Evolutionary conservation across 2,329 filamentous ascomycete species (phyloP).

Genomic region (Elsinoe arachidis): DNA sequence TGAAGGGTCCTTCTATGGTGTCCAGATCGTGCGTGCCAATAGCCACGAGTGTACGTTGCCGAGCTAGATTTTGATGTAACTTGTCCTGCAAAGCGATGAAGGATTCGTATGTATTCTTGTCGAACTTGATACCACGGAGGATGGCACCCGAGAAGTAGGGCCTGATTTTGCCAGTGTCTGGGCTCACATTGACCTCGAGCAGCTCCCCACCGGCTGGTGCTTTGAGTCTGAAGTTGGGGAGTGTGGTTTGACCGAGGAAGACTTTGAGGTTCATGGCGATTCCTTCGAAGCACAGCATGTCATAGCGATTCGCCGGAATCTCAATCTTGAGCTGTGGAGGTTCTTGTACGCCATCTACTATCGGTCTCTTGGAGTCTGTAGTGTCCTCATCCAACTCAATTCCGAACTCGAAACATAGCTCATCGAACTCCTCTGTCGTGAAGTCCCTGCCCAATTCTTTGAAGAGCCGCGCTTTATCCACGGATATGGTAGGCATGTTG

Average conservation of each 20-base stretch:
- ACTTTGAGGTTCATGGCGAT: conserved; percentile 94
- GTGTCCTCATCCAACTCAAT: conserved; percentile 98
- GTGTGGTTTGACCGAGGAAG: conserved; percentile 66
- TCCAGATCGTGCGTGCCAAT: conserved; percentile 97
- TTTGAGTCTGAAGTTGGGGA: conserved; percentile 72
- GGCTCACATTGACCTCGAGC: conserved; percentile 70
- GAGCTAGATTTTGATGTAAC: conserved; percentile 88
- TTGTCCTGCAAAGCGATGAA: conserved; percentile 99
- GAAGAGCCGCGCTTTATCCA: conserved; percentile 94
- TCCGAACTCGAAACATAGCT: conserved; percentile 96
- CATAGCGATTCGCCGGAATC: conserved; percentile 86
- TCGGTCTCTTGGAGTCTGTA: conserved; percentile 62
- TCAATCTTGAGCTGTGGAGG: conserved; percentile 94
- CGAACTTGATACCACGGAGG: conserved; percentile 84
- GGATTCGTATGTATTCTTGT: conserved; percentile 82
- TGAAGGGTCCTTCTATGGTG: conserved; percentile 88
- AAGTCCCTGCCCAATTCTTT: conserved; percentile 84
- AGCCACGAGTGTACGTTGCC: conserved; percentile 86
- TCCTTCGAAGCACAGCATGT: conserved; percentile 96
- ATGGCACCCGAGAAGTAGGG: conserved; percentile 86
- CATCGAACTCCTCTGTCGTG: conserved; percentile 90
- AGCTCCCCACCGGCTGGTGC: conserved; percentile 64
- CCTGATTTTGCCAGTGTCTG: conserved; percentile 67
- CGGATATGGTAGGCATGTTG: conserved; percentile 89
- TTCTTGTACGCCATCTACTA: conserved; percentile 72